A percentile compares a stretch with the other conserved stretches of the same genome.
phyloP scores from a whole-genome alignment of 345 rosid species.

The Arabidopsis suecica region DNA sequence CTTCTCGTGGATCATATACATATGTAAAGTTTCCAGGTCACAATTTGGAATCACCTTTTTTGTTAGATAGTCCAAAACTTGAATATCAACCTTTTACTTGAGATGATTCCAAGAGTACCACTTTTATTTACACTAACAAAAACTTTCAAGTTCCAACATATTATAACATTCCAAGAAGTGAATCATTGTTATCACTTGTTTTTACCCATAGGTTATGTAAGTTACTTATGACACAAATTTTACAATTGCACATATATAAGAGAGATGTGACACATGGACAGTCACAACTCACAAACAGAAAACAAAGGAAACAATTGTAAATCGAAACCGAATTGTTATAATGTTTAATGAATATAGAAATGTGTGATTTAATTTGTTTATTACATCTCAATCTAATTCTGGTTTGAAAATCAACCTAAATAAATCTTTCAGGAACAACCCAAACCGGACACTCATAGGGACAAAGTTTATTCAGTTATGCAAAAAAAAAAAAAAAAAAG shows the following conservation, averaged over 20 bases:
- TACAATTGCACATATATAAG: background rate
- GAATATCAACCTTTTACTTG: conserved; percentile 13
- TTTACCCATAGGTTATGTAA: background rate
- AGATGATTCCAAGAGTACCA: conserved; percentile 5
- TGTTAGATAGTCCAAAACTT: conserved; percentile 36
- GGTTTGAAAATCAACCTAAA: too few species aligned
- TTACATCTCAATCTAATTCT: background rate
- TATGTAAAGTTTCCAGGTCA: background rate
- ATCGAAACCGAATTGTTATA: background rate
- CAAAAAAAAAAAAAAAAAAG: background rate
- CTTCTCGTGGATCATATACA: conserved; percentile 29
- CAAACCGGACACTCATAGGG: conserved; percentile 4
- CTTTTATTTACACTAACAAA: background rate
- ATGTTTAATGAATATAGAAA: background rate
- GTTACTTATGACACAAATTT: conserved; percentile 17
- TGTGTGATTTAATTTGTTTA: too few species aligned
- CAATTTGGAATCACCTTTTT: conserved; percentile 13
- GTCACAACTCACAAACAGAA: background rate
- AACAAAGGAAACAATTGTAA: too few species aligned
- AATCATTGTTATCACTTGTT: conserved; percentile 9
- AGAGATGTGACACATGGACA: conserved; percentile 8
- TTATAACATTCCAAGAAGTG: background rate
- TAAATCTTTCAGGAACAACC: background rate
- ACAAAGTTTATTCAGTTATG: conserved; percentile 32
- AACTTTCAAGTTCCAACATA: background rate